These are phyloP conservation scores for Clitopilus passeckerianus DNA, from an alignment of 768 basidiomycete genomes.

Conservation along the genomic window DNA sequence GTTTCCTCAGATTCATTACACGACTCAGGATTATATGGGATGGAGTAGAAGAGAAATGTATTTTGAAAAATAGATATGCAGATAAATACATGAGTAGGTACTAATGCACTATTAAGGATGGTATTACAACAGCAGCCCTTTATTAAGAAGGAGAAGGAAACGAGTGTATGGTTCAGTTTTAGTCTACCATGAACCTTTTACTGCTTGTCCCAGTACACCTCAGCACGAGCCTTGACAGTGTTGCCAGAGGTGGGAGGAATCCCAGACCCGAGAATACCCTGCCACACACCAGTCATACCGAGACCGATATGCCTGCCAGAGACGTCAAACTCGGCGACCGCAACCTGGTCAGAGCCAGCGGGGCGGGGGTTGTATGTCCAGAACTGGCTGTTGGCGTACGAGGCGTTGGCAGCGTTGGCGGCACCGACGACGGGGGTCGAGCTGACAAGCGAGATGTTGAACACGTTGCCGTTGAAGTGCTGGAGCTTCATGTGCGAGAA, in stretches of 20 bases:
- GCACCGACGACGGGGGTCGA: background rate
- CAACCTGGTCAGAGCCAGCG: background rate
- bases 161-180: background rate
- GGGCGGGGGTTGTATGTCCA: background rate
- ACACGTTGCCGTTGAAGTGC: conserved; percentile 19
- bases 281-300: background rate
- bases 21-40: too few relatives aligned
- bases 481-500: conserved; percentile 13
- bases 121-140: background rate
- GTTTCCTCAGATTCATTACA: too few relatives aligned
- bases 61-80: background rate
- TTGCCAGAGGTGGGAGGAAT: background rate
- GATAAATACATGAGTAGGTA: background rate
- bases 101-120: background rate
- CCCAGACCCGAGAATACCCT: background rate
- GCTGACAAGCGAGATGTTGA: conserved; percentile 11
- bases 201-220: conserved; percentile 2
- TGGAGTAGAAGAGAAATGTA: background rate
- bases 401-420: background rate
- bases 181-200: background rate
- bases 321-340: background rate
- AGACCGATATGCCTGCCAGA: background rate
- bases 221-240: background rate
- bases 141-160: background rate
- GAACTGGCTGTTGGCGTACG: background rate